phyloP scores from a whole-genome alignment of 352 stramenopile species.

The Pythium brassicae region DNA sequence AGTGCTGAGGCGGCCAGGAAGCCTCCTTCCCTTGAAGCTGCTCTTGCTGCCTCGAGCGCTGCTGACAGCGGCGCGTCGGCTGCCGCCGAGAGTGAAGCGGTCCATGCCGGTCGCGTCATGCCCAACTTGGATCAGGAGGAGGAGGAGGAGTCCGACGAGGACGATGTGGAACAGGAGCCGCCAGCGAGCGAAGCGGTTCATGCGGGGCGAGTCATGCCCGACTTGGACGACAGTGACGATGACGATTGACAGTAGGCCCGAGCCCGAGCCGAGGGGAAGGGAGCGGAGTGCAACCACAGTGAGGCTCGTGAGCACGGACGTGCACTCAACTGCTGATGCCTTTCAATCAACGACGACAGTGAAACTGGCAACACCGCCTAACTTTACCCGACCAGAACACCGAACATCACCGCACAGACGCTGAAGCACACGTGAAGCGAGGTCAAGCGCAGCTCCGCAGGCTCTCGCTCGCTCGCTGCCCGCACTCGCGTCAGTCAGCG shows the following conservation, averaged over 20 bases:
- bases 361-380: no score
- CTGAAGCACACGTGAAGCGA: no score
- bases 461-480: neutral
- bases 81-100: no score
- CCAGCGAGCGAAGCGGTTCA: constrained; percentile 26
- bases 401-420: no score
- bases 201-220: constrained; percentile 47
- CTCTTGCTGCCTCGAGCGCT: neutral
- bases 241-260: constrained; percentile 1
- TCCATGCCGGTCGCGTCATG: constrained; percentile 14
- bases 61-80: neutral
- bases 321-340: no score
- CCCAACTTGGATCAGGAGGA: constrained; percentile 9
- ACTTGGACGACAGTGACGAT: constrained; percentile 40
- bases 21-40: neutral
- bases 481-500: neutral
- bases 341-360: no score
- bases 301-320: neutral
- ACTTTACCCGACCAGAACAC: no score
- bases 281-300: no score
- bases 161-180: constrained; percentile 17
- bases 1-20: neutral
- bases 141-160: constrained; percentile 23
- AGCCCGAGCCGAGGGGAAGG: no score
- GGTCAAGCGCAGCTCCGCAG: neutral